phyloP scores from a whole-genome alignment of 805 yeast species.

The Suhomyces kilbournensis region DNA sequence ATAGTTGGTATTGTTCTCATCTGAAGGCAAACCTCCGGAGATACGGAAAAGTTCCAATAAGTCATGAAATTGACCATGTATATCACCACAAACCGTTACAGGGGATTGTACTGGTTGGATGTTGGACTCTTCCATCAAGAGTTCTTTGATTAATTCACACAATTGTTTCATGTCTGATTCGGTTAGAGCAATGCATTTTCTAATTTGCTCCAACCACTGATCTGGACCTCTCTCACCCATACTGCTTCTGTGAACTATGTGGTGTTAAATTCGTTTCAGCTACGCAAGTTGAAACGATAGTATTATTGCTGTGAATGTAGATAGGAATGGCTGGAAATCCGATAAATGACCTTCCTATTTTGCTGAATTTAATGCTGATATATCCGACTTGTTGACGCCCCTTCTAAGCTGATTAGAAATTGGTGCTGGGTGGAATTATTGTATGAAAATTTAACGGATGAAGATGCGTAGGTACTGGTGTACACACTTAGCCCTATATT shows the following conservation, averaged over 20 bases:
- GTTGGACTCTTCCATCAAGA: slow-evolving; percentile 93
- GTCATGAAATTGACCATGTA: slow-evolving; percentile 98
- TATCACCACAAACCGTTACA: slow-evolving; percentile 95
- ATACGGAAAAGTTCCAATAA: slow-evolving; percentile 84
- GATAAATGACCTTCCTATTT: background rate
- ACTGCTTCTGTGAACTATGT: background rate
- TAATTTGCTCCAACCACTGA: slow-evolving; percentile 92
- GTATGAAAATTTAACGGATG: background rate
- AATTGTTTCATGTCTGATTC: slow-evolving; percentile 95
- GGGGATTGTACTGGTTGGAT: slow-evolving; percentile 93
- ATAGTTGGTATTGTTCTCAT: slow-evolving; percentile 60
- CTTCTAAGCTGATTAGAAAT: background rate
- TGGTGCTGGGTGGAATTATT: background rate
- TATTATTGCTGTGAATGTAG: background rate
- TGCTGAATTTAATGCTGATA: background rate
- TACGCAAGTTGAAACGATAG: background rate
- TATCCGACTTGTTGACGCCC: background rate
- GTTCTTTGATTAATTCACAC: slow-evolving; percentile 92
- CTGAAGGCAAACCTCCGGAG: slow-evolving; percentile 88
- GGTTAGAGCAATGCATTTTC: slow-evolving; percentile 81
- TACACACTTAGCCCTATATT: background rate
- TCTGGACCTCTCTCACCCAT: slow-evolving; percentile 86
- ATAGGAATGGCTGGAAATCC: background rate
- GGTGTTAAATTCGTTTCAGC: background rate
- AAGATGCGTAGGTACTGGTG: background rate